phyloP scores from a whole-genome alignment of 2,329 filamentous ascomycete genomes.

The Leptographium lundbergii region DNA sequence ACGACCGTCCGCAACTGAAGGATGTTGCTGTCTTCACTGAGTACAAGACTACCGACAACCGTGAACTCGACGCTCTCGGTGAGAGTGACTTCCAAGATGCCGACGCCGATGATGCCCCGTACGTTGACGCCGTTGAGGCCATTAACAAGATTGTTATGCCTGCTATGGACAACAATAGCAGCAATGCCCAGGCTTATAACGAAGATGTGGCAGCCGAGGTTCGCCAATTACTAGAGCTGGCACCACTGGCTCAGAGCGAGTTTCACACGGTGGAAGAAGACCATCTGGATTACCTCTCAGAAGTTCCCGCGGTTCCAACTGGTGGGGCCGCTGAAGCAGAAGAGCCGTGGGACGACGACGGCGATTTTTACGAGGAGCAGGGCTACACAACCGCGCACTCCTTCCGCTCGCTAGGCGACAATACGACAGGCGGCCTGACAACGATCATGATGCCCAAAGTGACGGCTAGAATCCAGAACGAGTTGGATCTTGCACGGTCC shows the following conservation, averaged over 20 bases:
- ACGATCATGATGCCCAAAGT: slow-evolving; percentile 59
- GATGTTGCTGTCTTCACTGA: slow-evolving; percentile 4
- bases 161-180: neutral
- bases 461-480: slow-evolving; percentile 54
- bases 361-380: slow-evolving; percentile 52
- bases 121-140: slow-evolving; percentile 33
- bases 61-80: slow-evolving; percentile 23
- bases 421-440: slow-evolving; percentile 37
- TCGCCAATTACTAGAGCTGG: neutral
- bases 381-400: slow-evolving; percentile 71
- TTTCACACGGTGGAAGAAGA: neutral
- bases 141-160: slow-evolving; percentile 10
- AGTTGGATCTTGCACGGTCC: slow-evolving; percentile 53
- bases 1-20: slow-evolving; percentile 3
- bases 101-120: slow-evolving; percentile 26
- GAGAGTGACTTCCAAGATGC: slow-evolving; percentile 16
- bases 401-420: slow-evolving; percentile 57
- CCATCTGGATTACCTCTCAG: slow-evolving; percentile 1
- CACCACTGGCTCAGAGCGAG: neutral
- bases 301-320: slow-evolving; percentile 3
- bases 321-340: slow-evolving; percentile 36
- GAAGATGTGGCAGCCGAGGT: too few species aligned
- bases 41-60: neutral
- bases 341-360: slow-evolving; percentile 70
- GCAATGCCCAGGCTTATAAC: neutral